phyloP scores from a whole-genome alignment of 441 rosid species.

The Mallotus japonicus region DNA sequence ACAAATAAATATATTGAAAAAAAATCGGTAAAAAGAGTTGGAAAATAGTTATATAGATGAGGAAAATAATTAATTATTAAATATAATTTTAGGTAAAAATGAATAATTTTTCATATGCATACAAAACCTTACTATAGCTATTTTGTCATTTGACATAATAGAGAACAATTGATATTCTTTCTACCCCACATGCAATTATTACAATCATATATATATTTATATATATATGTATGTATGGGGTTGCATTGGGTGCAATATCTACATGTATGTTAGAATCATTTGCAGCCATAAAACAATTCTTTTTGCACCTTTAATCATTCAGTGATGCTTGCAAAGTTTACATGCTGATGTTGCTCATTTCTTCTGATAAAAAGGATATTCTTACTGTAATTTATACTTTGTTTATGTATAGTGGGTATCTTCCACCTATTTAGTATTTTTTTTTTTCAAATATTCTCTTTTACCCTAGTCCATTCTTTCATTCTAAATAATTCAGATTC shows the following conservation, averaged over 20 bases:
- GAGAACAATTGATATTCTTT: background rate
- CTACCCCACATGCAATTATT: conserved; percentile 8
- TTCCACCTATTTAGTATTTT: conserved; percentile 6
- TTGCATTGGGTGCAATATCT: background rate
- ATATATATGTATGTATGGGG: background rate
- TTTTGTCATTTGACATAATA: too few relatives aligned
- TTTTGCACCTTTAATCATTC: background rate
- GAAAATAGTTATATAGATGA: too few relatives aligned
- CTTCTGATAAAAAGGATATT: conserved; percentile 13
- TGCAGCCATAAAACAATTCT: background rate
- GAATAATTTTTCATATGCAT: too few relatives aligned
- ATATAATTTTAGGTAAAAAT: too few relatives aligned
- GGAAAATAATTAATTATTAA: too few relatives aligned
- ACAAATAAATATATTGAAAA: too few relatives aligned
- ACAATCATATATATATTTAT: background rate
- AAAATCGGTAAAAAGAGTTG: too few relatives aligned
- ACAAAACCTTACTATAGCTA: too few relatives aligned
- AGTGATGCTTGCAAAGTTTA: conserved; percentile 10
- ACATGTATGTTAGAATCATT: background rate
- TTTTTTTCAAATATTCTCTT: background rate
- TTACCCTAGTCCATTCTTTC: conserved; percentile 7
- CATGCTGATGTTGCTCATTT: conserved; percentile 12
- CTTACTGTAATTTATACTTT: background rate
- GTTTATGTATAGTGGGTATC: conserved; percentile 16
- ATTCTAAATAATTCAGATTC: conserved; percentile 2